Base-by-base conservation (phyloP, 805 yeast species). In the Hanseniaspora occidentalis region DNA sequence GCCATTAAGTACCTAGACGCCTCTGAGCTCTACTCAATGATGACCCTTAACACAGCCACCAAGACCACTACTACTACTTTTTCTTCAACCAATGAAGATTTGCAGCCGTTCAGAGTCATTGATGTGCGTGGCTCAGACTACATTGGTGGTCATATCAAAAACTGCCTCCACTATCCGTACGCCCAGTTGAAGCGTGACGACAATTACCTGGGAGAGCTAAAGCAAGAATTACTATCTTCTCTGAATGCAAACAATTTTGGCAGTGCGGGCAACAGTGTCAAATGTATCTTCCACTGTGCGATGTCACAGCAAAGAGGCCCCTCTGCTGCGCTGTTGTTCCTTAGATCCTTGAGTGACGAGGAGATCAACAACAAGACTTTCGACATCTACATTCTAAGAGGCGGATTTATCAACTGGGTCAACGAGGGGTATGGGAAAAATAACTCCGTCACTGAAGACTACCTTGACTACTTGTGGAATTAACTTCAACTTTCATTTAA, bases 281-380 rank as follows among this genome's bases (percentile, higher is more conserved):
- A 35, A 14, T 54, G 56, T 10, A 80, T 92, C 0, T 92, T 89
- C 62, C 96, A 92, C 57, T 89, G 98, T 58, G 86, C 88, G 22
- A 66, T 83, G 23, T 79, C 94, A 3, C 97, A 92, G 58, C 94
- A 80, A 44, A 66, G 98, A 39, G 97, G 97, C 0, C 97, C 97
- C 0, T 66, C 83, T 3, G 73, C 95, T 3, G 86, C 96, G 0
- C 61, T 77, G 59, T 66, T 65, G 50, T 80, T 81, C 50, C 47
- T 61, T 35, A 47, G 75, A 43, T 23, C 38, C n/a, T 34, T 58
- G 22, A 41, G 46, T 5, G 57, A 52, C 3, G 54, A 47, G 3
- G 49, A 56, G 4, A 10, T 41, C 10, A 38, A 5, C 25, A 39
- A 43, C 56, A 52, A 58, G 6, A 52, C 47, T 5, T 67, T 75